Base-by-base conservation (phyloP, 2,329 filamentous ascomycete genomes). In the Alternaria longipes region DNA sequence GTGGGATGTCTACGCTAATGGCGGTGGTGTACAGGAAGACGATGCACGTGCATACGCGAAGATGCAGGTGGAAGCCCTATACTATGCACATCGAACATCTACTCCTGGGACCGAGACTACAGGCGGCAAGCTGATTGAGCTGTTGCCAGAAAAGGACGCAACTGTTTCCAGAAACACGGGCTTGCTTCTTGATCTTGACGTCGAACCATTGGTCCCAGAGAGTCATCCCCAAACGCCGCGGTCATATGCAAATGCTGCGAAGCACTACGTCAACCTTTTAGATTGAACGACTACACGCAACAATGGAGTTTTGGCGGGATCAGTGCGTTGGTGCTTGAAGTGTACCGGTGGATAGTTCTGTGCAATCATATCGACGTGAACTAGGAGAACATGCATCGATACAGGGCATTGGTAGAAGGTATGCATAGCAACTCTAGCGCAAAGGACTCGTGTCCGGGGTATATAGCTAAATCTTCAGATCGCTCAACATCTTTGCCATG, bases 141-240 rank as follows among this genome's bases (percentile, higher is more conserved):
- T 64, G 3, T 71, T 69, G 1, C 65, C 67, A 4, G 44, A 64
- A 40, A 64, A 65, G 18, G 51, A 45, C 4, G 41, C n/a, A 12
- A 7, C 38, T n/a, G 44, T 45, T 1, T 66, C 66, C 4, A 54
- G 18, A 20, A 69, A 69, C 36, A 59, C 64, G 1, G 18, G 60
- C 9, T 40, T 72, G 42, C 65, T 74, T 3, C 49, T 73, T 14
- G 68, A 74, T 46, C 52, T 74, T 8, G 60, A 60, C 26, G 11
- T 36, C 18, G 57, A 49, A 22, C 20, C 44, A n/a, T 18, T 36
- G 5, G n/a, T 38, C 41, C 18, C 24, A 20, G 36, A 50, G 12
- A 11, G 3, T 4, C 26, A n/a, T 22, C 36, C 11, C 24, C 36
- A 40, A 9, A n/a, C 7, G 20, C 14, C 16, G 28, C n/a, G 8